phyloP scores from a whole-genome alignment of 1,284 basidiomycete genomes.

The Apiotrichum gracile region DNA sequence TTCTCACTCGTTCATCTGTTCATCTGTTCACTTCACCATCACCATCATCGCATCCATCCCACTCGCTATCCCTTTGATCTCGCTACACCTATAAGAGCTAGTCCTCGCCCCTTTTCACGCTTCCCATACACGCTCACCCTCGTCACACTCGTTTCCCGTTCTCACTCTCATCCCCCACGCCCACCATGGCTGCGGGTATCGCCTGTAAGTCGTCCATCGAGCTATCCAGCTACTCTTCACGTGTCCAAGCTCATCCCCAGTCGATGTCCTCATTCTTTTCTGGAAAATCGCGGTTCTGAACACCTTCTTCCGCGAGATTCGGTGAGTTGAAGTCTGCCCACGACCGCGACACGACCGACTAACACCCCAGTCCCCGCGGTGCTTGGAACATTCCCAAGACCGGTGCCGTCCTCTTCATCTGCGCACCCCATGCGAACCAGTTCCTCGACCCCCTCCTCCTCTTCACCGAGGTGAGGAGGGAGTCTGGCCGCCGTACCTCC shows the following conservation, averaged over 20 bases:
- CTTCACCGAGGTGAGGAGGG: constrained; percentile 77
- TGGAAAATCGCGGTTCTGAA: constrained; percentile 72
- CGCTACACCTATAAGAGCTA: too few relatives aligned
- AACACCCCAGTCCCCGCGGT: constrained; percentile 60
- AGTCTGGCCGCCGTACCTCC: constrained; percentile 75
- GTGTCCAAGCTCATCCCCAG: constrained; percentile 15
- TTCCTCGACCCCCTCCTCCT: constrained; percentile 93
- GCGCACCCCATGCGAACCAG: constrained; percentile 94
- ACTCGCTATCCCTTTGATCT: too few relatives aligned
- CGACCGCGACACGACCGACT: neutral
- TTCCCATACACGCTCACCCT: neutral
- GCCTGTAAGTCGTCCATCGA: constrained; percentile 20
- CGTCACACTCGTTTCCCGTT: neutral
- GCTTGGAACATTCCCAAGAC: constrained; percentile 89
- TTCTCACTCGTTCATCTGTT: too few relatives aligned
- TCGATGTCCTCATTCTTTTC: constrained; percentile 44
- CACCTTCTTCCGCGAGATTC: constrained; percentile 95
- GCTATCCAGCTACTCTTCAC: neutral
- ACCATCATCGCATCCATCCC: neutral
- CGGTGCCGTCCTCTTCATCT: constrained; percentile 94
- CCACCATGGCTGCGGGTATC: constrained; percentile 31
- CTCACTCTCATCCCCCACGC: neutral
- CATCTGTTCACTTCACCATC: neutral
- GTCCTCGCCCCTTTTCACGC: neutral
- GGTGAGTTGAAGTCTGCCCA: constrained; percentile 41